Conservation (phyloP, 345 rosid species). For the Pugionium dolabratum region DNA sequence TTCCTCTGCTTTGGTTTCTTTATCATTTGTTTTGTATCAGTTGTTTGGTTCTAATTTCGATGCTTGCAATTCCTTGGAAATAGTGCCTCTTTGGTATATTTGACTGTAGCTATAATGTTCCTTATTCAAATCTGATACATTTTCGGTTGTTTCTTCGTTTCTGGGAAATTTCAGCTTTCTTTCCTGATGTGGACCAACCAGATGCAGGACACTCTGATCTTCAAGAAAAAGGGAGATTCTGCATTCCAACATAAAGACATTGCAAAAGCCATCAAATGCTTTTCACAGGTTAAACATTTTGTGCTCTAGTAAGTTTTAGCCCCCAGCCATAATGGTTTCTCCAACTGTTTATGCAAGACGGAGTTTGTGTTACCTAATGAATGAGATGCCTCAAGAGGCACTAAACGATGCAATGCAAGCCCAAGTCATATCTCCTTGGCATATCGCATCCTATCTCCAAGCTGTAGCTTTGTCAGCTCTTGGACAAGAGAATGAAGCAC, state of each 20-base stretch:
- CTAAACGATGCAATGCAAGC: conserved; percentile 75
- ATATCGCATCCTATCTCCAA: conserved; percentile 80
- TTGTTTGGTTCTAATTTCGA: background rate
- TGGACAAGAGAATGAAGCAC: conserved; percentile 70
- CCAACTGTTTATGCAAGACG: conserved; percentile 75
- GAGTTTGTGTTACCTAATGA: conserved; percentile 73
- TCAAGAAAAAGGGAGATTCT: conserved; percentile 77
- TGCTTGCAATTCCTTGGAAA: background rate
- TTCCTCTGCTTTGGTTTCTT: too few relatives aligned
- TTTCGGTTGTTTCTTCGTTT: background rate
- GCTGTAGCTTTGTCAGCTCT: conserved; percentile 58
- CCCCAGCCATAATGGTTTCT: conserved; percentile 46
- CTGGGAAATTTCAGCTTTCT: conserved; percentile 57
- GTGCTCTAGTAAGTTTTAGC: background rate
- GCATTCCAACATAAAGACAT: conserved; percentile 78
- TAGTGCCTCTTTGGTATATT: background rate
- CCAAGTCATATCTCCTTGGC: conserved; percentile 77
- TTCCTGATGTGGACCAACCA: conserved; percentile 96
- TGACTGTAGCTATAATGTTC: background rate
- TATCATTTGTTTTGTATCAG: background rate
- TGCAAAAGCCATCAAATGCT: conserved; percentile 61
- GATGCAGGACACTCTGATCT: conserved; percentile 72
- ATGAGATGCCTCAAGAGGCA: conserved; percentile 72
- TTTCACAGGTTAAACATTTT: conserved; percentile 56
- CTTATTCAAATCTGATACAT: background rate